Evolutionary conservation across 441 rosid species (phyloP), one percentile per base, ranked within the genome.

Genomic region (Raphanus hybrid): DNA sequence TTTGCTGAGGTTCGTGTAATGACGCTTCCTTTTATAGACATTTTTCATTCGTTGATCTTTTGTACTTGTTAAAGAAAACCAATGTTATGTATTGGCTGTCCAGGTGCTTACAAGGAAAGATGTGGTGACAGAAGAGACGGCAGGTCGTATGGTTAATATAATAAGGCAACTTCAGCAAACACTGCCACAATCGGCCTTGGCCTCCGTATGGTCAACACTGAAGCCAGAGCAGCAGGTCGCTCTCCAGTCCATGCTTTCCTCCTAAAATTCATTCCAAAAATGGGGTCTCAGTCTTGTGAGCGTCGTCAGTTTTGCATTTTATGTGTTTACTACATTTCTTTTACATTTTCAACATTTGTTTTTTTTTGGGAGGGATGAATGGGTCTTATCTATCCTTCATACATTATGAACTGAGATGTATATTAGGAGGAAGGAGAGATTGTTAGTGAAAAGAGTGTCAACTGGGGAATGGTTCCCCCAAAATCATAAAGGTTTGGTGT

Each of bases 181-280:
- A 6, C 82, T 94, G 71, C 98, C 98, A 15, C 92, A 97, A 3
- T 80, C 91, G 23, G 86, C 97, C n/a, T 82, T 94, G 85, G 95
- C 98, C 54, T 90, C 96, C 23, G 91, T 97, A 23, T 89, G 92
- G 97, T 90, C 98, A 66, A 73, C 93, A 52, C 75, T 95, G 85
- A 95, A 90, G 74, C 99, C 99, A 2, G 97, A 93, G 81, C 99
- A 93, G 67, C 98, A 91, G 84, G 85, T 90, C 52, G 96, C 97
- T 3, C 82, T 89, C 80, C 98, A 93, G 78, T 81, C 98, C 65
- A 86, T 93, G 85, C 99, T 95, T 78, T 88, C 98, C 14, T 88
- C 93, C 16, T 91, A 85, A 82, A 52, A 43, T 12, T 9, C 77
- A 43, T 20, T 41, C 50, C 64, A 34, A 5, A 37, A 23, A 35